Evolutionary conservation across 2,329 filamentous ascomycete genomes (phyloP).

Genomic region (Microdochium nivale): DNA sequence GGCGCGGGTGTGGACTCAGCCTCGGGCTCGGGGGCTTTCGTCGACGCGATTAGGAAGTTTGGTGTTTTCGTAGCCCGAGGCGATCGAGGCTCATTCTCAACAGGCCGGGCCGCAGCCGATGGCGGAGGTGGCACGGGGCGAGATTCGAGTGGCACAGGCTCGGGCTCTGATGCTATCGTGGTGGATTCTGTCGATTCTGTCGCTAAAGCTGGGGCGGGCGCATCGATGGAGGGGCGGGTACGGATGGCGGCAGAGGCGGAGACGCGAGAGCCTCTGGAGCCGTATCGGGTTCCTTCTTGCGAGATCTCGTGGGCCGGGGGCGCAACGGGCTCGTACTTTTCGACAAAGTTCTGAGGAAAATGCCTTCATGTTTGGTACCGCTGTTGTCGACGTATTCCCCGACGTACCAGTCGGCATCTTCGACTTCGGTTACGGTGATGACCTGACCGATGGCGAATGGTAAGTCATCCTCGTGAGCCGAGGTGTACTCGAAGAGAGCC

Average conservation of each 20-base stretch:
- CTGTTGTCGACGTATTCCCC: constrained; percentile 76
- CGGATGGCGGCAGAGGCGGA: constrained; percentile 19
- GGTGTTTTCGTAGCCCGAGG: constrained; percentile 4
- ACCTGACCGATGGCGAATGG: constrained; percentile 78
- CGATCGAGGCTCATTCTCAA: constrained; percentile 3
- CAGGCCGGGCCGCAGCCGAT: constrained; percentile 9
- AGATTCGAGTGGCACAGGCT: constrained; percentile 4
- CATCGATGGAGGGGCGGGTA: constrained; percentile 25
- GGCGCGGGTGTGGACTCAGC: constrained; percentile 21
- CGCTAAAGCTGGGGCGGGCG: constrained; percentile 26
- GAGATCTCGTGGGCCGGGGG: constrained; percentile 74
- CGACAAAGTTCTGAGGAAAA: constrained; percentile 96
- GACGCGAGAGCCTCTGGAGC: constrained; percentile 7
- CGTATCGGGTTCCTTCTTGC: constrained; percentile 53
- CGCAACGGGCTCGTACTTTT: constrained; percentile 85
- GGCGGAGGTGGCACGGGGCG: constrained; percentile 18
- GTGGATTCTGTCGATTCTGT: constrained; percentile 16
- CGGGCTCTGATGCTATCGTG: neutral
- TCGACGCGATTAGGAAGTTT: neutral
- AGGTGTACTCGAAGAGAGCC: constrained; percentile 90
- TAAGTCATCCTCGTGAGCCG: constrained; percentile 89
- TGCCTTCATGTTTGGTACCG: constrained; percentile 70
- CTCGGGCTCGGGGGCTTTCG: constrained; percentile 15
- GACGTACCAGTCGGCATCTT: constrained; percentile 89
- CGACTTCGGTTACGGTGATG: constrained; percentile 86